Evolutionary conservation across 2,329 filamentous ascomycete species (phyloP), one percentile per base, ranked within the genome.

Genomic region (Fusarium phyllophilum): DNA sequence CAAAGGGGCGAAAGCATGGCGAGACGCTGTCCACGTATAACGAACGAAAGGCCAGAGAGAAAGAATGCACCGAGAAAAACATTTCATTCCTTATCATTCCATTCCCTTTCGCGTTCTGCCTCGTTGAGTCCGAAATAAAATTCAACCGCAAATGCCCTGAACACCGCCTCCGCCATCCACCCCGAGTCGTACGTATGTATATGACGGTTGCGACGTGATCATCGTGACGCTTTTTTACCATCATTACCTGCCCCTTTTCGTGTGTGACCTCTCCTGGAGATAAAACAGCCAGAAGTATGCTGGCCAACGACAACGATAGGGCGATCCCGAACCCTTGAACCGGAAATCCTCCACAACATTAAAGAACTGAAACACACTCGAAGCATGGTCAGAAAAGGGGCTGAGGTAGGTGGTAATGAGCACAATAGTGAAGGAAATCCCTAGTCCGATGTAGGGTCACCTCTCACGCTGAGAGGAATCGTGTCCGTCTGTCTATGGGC

Each of bases 401-500:
- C 68, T 70, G 70, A 62, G 74, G 73, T 75, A 74, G 73, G 67
- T 75, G 75, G 71, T 75, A 75, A 70, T 77, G 78, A 78, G 78
- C 73, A 80, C 75, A 76, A 73, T 75, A 73, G 78, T 79, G 74
- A 79, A 77, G 68, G 65, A 78, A 75, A 75, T 78, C 76, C 77
- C 69, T 75, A 77, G 65, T 77, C 76, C 73, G 74, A 75, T 76
- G 70, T 65, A 73, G 69, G 75, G 71, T 73, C 77, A 76, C 78
- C 76, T 78, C 78, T 79, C 79, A 73, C 75, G 73, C 75, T 76
- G 78, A 79, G 78, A 79, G 80, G 73, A 74, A 60, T 77, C 76
- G 58, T 78, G 78, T 80, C 78, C 79, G 78, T 80, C 79, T 80
- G 80, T 86, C 84, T 86, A 86, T 85, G 80, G 80, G 80, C 79